Conservation (phyloP, 2,329 filamentous ascomycete species). For the Fusarium chaquense region DNA sequence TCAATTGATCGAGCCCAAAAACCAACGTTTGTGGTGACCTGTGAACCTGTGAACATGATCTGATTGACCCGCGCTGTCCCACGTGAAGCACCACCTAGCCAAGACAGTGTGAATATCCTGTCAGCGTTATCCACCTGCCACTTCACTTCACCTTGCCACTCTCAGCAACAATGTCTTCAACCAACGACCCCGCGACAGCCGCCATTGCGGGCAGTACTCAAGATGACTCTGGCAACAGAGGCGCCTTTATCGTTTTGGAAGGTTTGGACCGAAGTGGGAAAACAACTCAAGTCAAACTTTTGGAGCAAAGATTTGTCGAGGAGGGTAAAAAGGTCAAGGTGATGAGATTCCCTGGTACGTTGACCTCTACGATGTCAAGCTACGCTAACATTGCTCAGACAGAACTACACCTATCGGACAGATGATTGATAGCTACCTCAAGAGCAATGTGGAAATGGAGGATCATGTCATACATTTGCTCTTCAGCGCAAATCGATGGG, state of each 20-base stretch:
- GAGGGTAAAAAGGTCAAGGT: conserved; percentile 63
- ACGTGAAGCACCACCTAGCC: conserved; percentile 27
- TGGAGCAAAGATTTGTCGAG: conserved; percentile 68
- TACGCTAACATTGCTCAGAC: conserved; percentile 63
- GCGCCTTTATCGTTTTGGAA: conserved; percentile 85
- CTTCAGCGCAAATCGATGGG: conserved; percentile 94
- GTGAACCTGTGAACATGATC: neutral
- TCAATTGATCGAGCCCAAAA: neutral
- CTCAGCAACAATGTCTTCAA: conserved; percentile 57
- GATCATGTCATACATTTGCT: conserved; percentile 92
- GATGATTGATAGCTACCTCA: conserved; percentile 87
- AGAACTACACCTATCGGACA: conserved; percentile 85
- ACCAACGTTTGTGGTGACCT: neutral
- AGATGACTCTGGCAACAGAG: conserved; percentile 51
- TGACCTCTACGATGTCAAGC: neutral
- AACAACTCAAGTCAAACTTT: conserved; percentile 84
- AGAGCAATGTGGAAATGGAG: conserved; percentile 77
- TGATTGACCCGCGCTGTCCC: conserved; percentile 4
- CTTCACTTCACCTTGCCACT: conserved; percentile 20
- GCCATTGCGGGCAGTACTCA: conserved; percentile 55
- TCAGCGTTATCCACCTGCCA: conserved; percentile 4
- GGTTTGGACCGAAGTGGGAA: conserved; percentile 92
- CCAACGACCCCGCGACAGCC: conserved; percentile 63
- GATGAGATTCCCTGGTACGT: conserved; percentile 69
- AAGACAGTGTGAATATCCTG: conserved; percentile 37